Evolutionary conservation across 495 filamentous ascomycete species (phyloP), one percentile per base, ranked within the genome.

Genomic region (Mytilinidion resinicola): DNA sequence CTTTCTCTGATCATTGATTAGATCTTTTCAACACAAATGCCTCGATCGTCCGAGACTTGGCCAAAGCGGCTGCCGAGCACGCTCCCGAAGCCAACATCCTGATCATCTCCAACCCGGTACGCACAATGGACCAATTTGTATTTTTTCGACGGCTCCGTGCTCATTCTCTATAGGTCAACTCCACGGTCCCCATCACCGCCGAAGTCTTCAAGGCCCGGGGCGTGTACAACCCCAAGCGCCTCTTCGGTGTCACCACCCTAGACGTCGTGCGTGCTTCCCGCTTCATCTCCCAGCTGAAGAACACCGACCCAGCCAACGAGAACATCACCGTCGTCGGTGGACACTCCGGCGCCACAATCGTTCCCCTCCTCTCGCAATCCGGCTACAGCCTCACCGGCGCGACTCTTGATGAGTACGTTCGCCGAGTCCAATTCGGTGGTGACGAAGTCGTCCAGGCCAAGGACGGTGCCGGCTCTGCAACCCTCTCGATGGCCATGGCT

Each of bases 1-100:
- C n/a, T 41, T 12, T 21, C 17, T 41, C 20, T 52, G 46, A 15
- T 19, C 17, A 41, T 47, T 60, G 30, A 25, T 25, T 48, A 85
- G 91, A 98, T 71, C 88, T 98, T 55, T 98, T 98, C 89, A 98
- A 98, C 82, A 98, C 92, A 81, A 98, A 98, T 76, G 93, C 95
- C 74, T 96, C 90, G 64, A 98, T 98, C 70, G 93, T 98, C 73
- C 93, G 93, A 61, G 93, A 97, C 77, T 85, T 98, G 60, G 91
- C 93, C 74, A 96, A 98, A 84, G 90, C 91, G 65, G 85, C 83
- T 69, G 93, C 93, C 68, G 85, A 95, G 66, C 80, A 88, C 68
- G 80, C 85, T 73, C 95, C 93, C 57, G 82, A 98, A 48, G 95
- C 93, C 76, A 96, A 95, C 73, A 80, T 97, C 75, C 86, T 97